Percentiles rank a stretch among this genome's conserved stretches.
Conservation (phyloP, 495 filamentous ascomycete genomes). For the Durotheca rogersii region DNA sequence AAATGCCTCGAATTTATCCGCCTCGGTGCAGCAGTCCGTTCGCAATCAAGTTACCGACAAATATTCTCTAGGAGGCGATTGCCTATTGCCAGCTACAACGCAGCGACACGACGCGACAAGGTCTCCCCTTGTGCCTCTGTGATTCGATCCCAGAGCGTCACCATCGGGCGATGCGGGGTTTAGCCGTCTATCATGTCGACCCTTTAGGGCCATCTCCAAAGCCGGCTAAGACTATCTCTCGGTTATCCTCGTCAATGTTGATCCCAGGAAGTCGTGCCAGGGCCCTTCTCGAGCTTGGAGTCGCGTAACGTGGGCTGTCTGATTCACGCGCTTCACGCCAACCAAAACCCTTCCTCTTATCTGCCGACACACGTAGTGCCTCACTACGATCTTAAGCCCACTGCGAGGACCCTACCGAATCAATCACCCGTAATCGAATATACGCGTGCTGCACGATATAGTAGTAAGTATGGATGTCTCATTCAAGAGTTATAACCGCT, state of each 20-base stretch:
- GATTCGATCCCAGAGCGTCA: background rate
- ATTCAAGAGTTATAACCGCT: background rate
- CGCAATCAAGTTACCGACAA: background rate
- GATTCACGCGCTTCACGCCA: background rate
- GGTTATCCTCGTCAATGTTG: background rate
- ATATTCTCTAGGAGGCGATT: background rate
- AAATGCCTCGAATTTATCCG: background rate
- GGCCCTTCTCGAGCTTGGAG: background rate
- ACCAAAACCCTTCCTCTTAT: too few relatives aligned
- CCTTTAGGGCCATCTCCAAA: background rate
- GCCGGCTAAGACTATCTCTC: background rate
- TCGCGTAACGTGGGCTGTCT: background rate
- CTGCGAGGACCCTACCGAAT: too few relatives aligned
- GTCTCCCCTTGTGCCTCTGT: too few relatives aligned
- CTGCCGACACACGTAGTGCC: too few relatives aligned
- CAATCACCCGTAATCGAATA: too few relatives aligned
- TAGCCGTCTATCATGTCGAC: background rate
- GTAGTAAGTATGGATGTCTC: background rate
- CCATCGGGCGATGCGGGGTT: conserved; percentile 12
- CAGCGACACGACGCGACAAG: too few relatives aligned
- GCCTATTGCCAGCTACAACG: background rate
- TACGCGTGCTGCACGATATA: background rate
- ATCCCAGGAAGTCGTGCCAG: background rate
- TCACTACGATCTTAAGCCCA: too few relatives aligned
- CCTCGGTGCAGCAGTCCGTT: background rate